Base-by-base conservation (phyloP, 768 basidiomycete species). In the Clitopilus hobsonii region DNA sequence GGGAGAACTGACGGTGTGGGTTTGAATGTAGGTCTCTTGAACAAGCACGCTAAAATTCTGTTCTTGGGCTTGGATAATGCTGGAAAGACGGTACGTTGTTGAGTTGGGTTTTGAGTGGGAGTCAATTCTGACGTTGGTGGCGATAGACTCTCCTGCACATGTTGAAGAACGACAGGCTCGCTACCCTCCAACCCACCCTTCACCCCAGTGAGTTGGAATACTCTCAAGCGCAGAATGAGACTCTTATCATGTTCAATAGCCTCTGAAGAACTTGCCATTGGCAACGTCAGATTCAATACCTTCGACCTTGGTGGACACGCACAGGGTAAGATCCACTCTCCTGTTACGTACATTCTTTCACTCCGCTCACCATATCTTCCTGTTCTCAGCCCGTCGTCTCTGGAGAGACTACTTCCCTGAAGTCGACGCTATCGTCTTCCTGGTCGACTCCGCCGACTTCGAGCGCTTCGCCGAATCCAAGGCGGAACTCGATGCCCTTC, bases 321-420 rank as follows among this genome's bases (percentile, higher is more conserved):
- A 70, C 96, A 98, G 70, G 94, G 94, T 93, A 54, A 56, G 77
- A 53, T 8, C 6, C 20, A 24, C 29, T 24, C 14, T 29, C 23
- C 28, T 14, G 53, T 45, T 36, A n/a, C n/a, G n/a, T 24, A 56
- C 10, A 47, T 23, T 16, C 13, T 11, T n/a, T 38, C 16, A 27
- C 18, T 27, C 25, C 3, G 18, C 27, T 47, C 28, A 49, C 55
- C 14, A 32, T 49, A 22, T 55, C 30, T 18, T 23, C 7, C 49
- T 45, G 22, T 13, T 14, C 32, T 6, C 27, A 82, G 97, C 97
- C 53, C 95, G 97, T 62, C 92, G 97, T 62, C 88, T 98, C 69
- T 99, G 97, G 97, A 86, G 94, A 56, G 95, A 99, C 73, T 99
- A 98, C 77, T 98, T 99, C 86, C 97, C 97, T 50, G 97, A 98